phyloP scores from a whole-genome alignment of 2,329 filamentous ascomycete species.

The Tolypocladium endophyticum region DNA sequence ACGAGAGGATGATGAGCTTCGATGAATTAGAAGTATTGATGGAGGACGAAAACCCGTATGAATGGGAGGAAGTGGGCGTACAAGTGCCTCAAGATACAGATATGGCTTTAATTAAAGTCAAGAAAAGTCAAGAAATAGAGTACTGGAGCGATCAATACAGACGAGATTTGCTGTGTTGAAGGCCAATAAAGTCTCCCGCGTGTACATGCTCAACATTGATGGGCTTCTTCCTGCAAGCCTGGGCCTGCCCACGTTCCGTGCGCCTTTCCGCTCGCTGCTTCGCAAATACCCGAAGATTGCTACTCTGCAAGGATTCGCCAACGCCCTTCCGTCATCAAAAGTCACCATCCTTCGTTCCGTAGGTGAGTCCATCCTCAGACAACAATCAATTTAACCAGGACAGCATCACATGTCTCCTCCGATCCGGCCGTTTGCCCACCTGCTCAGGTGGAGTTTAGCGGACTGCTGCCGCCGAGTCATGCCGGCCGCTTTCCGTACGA shows the following conservation, averaged over 20 bases:
- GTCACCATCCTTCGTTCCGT: neutral
- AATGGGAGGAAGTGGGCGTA: no score
- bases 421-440: neutral
- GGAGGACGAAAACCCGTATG: no score
- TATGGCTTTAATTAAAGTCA: no score
- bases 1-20: no score
- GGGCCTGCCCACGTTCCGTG: neutral
- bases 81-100: no score
- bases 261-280: neutral
- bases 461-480: neutral
- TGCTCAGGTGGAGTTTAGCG: neutral
- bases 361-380: neutral
- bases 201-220: no score
- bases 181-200: no score
- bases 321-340: neutral
- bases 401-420: neutral
- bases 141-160: no score
- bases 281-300: neutral
- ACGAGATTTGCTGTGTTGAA: no score
- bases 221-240: neutral
- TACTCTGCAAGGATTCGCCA: neutral
- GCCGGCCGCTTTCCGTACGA: conserved; percentile 8
- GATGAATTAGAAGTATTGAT: no score
- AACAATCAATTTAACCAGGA: neutral
- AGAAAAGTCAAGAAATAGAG: no score